These are phyloP conservation scores for Verticillium isaacii DNA, from an alignment of 2,329 filamentous ascomycete species.

Conservation along the genomic window DNA sequence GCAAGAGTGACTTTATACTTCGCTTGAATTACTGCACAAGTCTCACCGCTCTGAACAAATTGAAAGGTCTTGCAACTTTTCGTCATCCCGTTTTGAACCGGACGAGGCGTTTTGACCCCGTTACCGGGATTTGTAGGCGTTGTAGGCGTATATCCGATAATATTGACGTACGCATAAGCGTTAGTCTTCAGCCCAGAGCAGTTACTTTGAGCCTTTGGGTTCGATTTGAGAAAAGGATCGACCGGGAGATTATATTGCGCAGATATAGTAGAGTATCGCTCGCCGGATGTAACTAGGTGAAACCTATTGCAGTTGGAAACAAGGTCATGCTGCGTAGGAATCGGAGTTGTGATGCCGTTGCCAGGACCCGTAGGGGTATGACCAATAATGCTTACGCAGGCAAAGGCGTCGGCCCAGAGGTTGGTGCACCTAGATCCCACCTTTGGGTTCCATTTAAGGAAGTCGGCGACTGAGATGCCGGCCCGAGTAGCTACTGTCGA, in stretches of 20 bases:
- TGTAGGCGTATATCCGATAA: constrained; percentile 3
- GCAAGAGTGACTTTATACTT: not conserved
- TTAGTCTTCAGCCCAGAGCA: constrained; percentile 5
- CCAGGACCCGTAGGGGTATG: too few species aligned
- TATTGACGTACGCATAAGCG: constrained; percentile 1
- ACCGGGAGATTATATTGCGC: constrained; percentile 7
- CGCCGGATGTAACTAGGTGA: constrained; percentile 7
- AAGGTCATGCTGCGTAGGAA: constrained; percentile 12
- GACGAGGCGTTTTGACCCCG: constrained; percentile 21
- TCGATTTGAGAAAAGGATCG: constrained; percentile 14
- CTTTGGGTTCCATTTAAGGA: too few species aligned
- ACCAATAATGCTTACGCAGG: too few species aligned
- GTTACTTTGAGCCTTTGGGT: not conserved
- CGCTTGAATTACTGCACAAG: constrained; percentile 4
- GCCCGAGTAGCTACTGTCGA: too few species aligned
- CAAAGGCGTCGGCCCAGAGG: too few species aligned
- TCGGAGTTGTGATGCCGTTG: constrained; percentile 7
- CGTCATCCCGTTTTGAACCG: constrained; percentile 21
- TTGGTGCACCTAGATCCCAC: too few species aligned
- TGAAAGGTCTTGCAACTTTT: constrained; percentile 23
- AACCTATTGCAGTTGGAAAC: constrained; percentile 16
- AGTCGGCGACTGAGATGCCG: too few species aligned
- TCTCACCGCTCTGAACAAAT: constrained; percentile 3
- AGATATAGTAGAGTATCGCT: constrained; percentile 10
- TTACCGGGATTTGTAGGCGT: constrained; percentile 11